Conservation (phyloP, 352 stramenopile genomes). For the Globisporangium nunn region DNA sequence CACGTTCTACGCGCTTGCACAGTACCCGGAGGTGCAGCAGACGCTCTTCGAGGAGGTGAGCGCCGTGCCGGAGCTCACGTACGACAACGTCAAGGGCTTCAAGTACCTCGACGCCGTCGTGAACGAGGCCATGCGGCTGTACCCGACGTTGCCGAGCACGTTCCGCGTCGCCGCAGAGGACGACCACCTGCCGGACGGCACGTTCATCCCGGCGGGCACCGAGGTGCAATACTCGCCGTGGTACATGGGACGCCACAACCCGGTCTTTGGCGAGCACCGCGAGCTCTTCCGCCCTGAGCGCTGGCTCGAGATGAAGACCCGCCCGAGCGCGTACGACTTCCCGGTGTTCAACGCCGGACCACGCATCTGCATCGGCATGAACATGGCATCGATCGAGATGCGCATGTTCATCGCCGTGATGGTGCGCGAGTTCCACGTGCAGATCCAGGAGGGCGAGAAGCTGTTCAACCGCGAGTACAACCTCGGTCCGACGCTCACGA, state of each 20-base stretch:
- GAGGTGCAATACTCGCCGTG: constrained; percentile 69
- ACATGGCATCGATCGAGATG: constrained; percentile 27
- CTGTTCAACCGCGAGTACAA: too few relatives aligned
- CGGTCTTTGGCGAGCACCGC: constrained; percentile 26
- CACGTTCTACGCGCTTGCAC: constrained; percentile 41
- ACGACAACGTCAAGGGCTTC: constrained; percentile 51
- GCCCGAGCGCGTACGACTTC: constrained; percentile 60
- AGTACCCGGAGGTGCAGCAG: constrained; percentile 39
- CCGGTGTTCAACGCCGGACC: constrained; percentile 65
- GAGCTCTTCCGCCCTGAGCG: constrained; percentile 56
- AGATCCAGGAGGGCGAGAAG: neutral
- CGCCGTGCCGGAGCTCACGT: constrained; percentile 17
- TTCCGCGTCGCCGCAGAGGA: constrained; percentile 27
- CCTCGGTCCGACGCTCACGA: constrained; percentile 4
- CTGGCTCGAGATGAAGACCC: constrained; percentile 54
- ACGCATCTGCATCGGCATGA: constrained; percentile 64
- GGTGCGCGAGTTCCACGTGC: neutral
- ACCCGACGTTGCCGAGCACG: constrained; percentile 70
- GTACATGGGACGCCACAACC: constrained; percentile 57
- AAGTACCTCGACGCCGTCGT: constrained; percentile 67
- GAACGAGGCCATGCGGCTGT: constrained; percentile 65
- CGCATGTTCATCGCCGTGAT: neutral
- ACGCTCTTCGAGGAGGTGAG: constrained; percentile 41
- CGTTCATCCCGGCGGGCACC: constrained; percentile 36
- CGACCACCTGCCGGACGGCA: constrained; percentile 10